Evolutionary conservation across 345 rosid species (phyloP), one percentile per base, ranked within the genome.

Genomic region (Firmiana major): DNA sequence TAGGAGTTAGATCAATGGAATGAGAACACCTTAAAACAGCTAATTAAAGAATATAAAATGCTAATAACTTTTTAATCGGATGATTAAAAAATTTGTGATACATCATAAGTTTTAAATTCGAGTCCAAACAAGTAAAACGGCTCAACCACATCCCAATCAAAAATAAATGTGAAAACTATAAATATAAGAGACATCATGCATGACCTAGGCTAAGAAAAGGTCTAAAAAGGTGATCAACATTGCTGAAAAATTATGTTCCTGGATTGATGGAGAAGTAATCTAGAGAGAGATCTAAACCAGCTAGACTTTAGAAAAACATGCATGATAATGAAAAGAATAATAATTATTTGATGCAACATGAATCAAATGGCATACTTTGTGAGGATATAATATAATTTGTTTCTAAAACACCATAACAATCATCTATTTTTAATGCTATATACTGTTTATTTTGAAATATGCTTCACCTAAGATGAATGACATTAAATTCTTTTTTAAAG

Each of bases 291-390:
- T 63, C 12, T 70, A 62, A 76, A 42, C 28, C 71, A 69, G 12
- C 75, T 36, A 58, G 58, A 75, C 4, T 22, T 36, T 1, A 31
- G 68, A 60, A 65, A 43, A 26, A 31, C 40, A 62, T 73, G 68
- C 54, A 73, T 22, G 34, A 31, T 17, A 15, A 19, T 59, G 58
- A 11, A 1, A 36, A 36, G 6, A 36, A 36, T 36, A 2, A 31
- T 2, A 80, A 65, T 65, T 24, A 75, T 83, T 69, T 64, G 31
- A 54, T 62, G 11, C 4, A 73, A 73, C 83, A 31, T 31, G 3
- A 79, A 73, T 76, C 13, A 63, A 81, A 43, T 63, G 51, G 81
- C 57, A 64, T 58, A 75, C 75, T 75, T 55, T 68, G 19, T 58
- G 55, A 75, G 17, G 12, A 31, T 31, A 31, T 31, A 31, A 31